These are phyloP conservation scores for Carallia pectinifolia DNA, from an alignment of 345 rosid genomes.

Conservation along the genomic window DNA sequence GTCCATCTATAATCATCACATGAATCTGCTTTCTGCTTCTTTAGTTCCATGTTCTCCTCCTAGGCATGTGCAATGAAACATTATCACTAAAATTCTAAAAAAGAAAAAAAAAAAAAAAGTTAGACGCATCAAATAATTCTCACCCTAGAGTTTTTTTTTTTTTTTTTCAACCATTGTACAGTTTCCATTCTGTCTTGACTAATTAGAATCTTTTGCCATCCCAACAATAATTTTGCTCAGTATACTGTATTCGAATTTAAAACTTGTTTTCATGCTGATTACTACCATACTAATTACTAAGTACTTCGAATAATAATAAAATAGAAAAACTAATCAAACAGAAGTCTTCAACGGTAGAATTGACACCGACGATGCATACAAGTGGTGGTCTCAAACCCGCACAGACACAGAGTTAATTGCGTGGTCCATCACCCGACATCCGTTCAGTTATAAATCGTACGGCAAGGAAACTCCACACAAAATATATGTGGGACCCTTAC, in stretches of 20 bases:
- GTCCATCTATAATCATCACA: constrained; percentile 60
- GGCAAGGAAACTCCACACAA: constrained; percentile 26
- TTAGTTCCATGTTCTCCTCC: constrained; percentile 89
- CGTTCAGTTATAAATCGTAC: constrained; percentile 44
- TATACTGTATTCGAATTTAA: no score
- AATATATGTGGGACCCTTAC: constrained; percentile 1
- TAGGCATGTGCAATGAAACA: constrained; percentile 17
- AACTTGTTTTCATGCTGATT: no score
- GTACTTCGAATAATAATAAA: no score
- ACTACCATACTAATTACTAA: no score
- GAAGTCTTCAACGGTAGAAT: not conserved
- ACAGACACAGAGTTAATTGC: constrained; percentile 36
- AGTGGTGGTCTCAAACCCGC: constrained; percentile 24
- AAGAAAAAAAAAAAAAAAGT: not conserved
- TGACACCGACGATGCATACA: not conserved
- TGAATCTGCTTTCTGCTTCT: constrained; percentile 53
- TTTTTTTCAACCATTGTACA: no score
- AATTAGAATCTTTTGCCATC: no score
- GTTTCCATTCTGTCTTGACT: no score
- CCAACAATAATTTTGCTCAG: no score
- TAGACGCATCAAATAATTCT: not conserved
- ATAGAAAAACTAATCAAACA: no score
- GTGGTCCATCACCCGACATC: constrained; percentile 43
- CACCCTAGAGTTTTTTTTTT: no score
- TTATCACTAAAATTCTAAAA: not conserved